These are phyloP conservation scores for Neurospora sp. DNA, from an alignment of 2,329 filamentous ascomycete genomes.

Conservation along the genomic window DNA sequence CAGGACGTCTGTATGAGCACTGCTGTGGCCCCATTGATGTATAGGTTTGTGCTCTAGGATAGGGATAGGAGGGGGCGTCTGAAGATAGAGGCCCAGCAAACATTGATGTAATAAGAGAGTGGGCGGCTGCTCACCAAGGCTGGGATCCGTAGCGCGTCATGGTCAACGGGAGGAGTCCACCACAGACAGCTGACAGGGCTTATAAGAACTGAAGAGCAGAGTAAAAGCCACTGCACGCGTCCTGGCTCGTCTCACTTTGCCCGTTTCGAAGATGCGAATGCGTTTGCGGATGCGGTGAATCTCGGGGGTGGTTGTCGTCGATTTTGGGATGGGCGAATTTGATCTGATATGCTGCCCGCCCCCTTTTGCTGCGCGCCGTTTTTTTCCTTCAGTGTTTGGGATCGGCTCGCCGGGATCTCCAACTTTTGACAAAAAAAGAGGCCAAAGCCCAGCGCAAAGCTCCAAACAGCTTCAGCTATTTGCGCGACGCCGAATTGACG, in stretches of 20 bases:
- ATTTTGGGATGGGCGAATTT: neutral
- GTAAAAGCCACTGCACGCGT: neutral
- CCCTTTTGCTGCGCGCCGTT: slow-evolving; percentile 2
- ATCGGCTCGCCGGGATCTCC: neutral
- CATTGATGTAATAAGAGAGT: slow-evolving; percentile 7
- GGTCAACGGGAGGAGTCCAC: slow-evolving; percentile 7
- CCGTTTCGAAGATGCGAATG: neutral
- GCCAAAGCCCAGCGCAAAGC: neutral
- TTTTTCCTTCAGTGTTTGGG: slow-evolving; percentile 1
- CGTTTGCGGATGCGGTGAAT: neutral
- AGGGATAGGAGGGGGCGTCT: neutral
- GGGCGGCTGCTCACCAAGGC: slow-evolving; percentile 15
- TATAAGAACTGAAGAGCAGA: neutral
- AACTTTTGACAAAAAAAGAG: neutral
- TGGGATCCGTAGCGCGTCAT: slow-evolving; percentile 18
- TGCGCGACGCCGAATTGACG: slow-evolving; percentile 17
- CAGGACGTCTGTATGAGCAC: neutral
- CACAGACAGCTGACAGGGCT: slow-evolving; percentile 4
- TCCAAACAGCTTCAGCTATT: slow-evolving; percentile 9
- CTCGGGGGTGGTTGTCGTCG: neutral
- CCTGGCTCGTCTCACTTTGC: neutral
- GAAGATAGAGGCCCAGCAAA: neutral
- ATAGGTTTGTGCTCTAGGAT: neutral
- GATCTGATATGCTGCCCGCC: neutral
- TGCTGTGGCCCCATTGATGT: neutral